Evolutionary conservation across 2,329 filamentous ascomycete species (phyloP), one percentile per base, ranked within the genome.

Genomic region (Chrysoporthe austroafricana): DNA sequence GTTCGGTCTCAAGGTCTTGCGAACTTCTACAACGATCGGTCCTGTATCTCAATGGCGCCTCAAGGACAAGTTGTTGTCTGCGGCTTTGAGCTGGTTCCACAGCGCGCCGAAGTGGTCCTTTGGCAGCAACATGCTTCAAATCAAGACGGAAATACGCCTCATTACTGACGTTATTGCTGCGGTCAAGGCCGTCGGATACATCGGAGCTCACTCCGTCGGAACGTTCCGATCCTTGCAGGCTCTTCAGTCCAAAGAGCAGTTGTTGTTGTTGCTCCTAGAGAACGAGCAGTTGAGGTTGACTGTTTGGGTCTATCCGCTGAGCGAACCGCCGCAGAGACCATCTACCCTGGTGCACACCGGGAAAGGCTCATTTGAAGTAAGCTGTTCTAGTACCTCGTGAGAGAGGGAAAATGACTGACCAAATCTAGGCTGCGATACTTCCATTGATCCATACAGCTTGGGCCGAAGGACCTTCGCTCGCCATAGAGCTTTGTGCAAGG

Each of bases 21-120:
- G 87, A 70, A 87, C 91, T 72, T 91, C 89, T 74, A 92, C 89
- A 4, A 88, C 88, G 54, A 85, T 90, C 34, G 84, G 84, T n/a
- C 77, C 83, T 21, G 77, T 86, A 39, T 86, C 90, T 7, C 89
- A 91, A 74, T 96, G 92, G 90, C 89, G 91, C 68, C 82, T 98
- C 48, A 97, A 97, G 77, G 94, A 98, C 75, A 89, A 93, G 72
- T 90, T 97, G 63, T 79, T 99, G 48, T 94, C 93, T 6, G 94
- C 93, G 42, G 94, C 89, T 16, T 82, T 99, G 43, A 89, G 86
- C 70, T 99, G 96, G 96, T 99, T 99, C 79, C 88, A 85, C 50
- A 87, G 90, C 72, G 83, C 92, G 6, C 93, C 94, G 16, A 88
- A 89, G 72, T 99, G 96, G 95, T 97, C 96, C 0, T 98, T 96